Evolutionary conservation across 306 rosid genomes (phyloP), one percentile per base, ranked within the genome.

Genomic region (Lathyrus oleraceus): DNA sequence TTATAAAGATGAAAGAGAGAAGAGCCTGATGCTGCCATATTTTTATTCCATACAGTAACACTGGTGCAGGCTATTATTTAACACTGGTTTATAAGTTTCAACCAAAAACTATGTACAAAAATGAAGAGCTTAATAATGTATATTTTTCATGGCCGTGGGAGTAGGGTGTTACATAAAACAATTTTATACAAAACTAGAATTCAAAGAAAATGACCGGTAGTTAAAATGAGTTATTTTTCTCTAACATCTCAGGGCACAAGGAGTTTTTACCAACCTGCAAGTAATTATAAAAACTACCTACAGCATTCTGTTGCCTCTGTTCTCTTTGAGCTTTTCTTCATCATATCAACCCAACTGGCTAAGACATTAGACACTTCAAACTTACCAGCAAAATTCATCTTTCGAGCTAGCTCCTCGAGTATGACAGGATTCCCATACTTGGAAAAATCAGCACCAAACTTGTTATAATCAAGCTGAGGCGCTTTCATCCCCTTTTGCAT

Each of bases 401-500:
- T 88, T 73, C 63, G 82, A 73, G 97, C 87, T 72, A 88, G 76
- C 74, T 87, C 90, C 80, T 85, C 91, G 35, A 94, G 96, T 21
- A 87, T 72, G 73, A 71, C 88, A 51, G 88, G 86, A 72, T 76
- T 90, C 75, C 96, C 98, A 68, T 82, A 84, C 80, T 86, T 82
- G 13, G 95, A 87, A 79, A 87, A 84, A 81, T 88, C 91, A 51
- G 92, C 86, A 56, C 84, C 96, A 73, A 90, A 87, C 85, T 85
- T 94, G 79, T 86, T 85, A 77, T 85, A 88, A 72, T 88, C 97
- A 32, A 94, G 89, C 76, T 88, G 92, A 59, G 91, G 96, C 77
- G 96, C 90, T 76, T 83, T 90, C 97, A 94, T 94, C 65, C 98
- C 96, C 68, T 86, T 90, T 64, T 82, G 90, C 43, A 94, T 75